phyloP scores from a whole-genome alignment of 768 basidiomycete genomes.

The Mycena rosella region DNA sequence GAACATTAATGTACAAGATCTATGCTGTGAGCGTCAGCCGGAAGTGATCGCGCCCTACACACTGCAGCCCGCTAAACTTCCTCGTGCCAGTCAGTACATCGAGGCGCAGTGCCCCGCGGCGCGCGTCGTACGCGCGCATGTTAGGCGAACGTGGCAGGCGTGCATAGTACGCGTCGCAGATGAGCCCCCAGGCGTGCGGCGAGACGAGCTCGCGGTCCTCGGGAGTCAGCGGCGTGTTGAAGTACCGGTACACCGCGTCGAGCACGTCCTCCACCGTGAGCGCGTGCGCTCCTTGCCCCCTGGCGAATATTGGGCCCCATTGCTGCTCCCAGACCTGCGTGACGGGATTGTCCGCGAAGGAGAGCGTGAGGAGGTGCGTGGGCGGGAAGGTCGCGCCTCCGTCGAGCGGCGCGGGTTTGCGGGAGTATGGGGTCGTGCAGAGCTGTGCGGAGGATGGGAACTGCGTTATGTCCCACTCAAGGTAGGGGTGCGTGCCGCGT shows the following conservation, averaged over 20 bases:
- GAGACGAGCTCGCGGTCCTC: not conserved
- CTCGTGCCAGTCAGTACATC: conserved; percentile 18
- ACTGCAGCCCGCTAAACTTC: conserved; percentile 16
- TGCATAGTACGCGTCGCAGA: conserved; percentile 4
- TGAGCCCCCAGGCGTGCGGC: not conserved
- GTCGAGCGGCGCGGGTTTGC: not conserved
- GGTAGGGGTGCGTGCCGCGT: not conserved
- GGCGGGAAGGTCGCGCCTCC: conserved; percentile 13
- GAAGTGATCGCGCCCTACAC: not conserved
- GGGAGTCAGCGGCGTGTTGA: conserved; percentile 46
- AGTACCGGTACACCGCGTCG: conserved; percentile 50
- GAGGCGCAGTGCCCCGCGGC: conserved; percentile 14
- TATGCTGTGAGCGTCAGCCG: conserved; percentile 5
- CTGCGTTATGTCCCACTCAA: conserved; percentile 25
- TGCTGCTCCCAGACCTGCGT: not conserved
- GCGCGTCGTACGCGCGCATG: conserved; percentile 10
- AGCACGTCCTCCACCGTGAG: conserved; percentile 50
- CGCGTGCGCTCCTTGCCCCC: not conserved
- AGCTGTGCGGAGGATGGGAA: conserved; percentile 20
- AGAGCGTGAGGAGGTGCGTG: conserved; percentile 11
- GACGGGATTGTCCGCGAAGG: conserved; percentile 11
- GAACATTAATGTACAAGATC: not conserved
- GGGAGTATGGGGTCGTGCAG: not conserved
- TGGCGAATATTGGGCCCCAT: conserved; percentile 25
- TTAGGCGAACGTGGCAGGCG: conserved; percentile 13